Conservation (phyloP, 805 yeast genomes). For the Debaryomyces maramus region DNA sequence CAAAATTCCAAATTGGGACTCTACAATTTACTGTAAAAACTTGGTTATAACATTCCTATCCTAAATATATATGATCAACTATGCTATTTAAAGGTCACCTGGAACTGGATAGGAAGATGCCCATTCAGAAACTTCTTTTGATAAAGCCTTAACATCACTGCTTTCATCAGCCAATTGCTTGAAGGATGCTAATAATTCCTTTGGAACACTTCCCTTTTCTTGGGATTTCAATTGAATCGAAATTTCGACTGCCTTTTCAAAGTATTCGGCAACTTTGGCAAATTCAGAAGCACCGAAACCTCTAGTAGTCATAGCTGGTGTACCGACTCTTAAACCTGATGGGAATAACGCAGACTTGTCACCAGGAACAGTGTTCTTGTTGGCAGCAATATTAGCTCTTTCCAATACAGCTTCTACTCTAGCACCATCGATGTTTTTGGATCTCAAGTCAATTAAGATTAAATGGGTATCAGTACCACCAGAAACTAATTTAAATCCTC, state of each 20-base stretch:
- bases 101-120: conserved; percentile 83
- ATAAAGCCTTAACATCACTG: conserved; percentile 58
- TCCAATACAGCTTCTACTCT: conserved; percentile 95
- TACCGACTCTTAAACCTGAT: conserved; percentile 95
- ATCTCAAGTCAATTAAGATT: conserved; percentile 86
- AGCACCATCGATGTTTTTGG: conserved; percentile 93
- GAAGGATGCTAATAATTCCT: conserved; percentile 66
- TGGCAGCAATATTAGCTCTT: conserved; percentile 89
- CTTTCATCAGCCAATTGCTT: conserved; percentile 67
- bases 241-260: conserved; percentile 72
- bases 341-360: conserved; percentile 96
- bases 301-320: conserved; percentile 98
- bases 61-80: too few species aligned
- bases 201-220: conserved; percentile 58
- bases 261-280: conserved; percentile 72
- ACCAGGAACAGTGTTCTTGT: conserved; percentile 98
- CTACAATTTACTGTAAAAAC: too few species aligned
- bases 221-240: conserved; percentile 60
- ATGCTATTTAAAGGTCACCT: conserved; percentile 67
- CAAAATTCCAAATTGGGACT: too few species aligned
- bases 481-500: conserved; percentile 81
- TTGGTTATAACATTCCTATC: too few species aligned
- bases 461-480: conserved; percentile 97
- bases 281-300: conserved; percentile 91
- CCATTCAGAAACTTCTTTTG: conserved; percentile 69